A percentile compares a stretch with the other conserved stretches of the same genome.
phyloP scores from a whole-genome alignment of 768 basidiomycete genomes.

The Sutorius australiensis region DNA sequence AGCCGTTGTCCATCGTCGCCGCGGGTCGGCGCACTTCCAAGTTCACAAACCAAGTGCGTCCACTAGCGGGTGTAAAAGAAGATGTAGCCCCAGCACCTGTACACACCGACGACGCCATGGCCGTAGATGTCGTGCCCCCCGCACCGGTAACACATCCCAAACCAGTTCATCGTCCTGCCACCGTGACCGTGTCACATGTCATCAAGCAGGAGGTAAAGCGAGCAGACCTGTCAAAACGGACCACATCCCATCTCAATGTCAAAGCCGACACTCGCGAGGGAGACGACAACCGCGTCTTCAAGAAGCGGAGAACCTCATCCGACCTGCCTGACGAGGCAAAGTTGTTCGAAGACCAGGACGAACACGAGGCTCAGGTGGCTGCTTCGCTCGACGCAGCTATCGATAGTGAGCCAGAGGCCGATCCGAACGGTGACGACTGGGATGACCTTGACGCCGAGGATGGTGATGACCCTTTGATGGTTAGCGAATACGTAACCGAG shows the following conservation, averaged over 20 bases:
- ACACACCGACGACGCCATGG: constrained; percentile 50
- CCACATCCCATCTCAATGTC: constrained; percentile 32
- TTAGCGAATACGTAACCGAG: constrained; percentile 91
- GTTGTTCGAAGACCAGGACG: constrained; percentile 43
- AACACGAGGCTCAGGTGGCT: constrained; percentile 32
- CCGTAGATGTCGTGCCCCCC: constrained; percentile 42
- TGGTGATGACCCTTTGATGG: constrained; percentile 92
- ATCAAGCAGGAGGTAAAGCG: constrained; percentile 30
- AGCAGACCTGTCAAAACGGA: constrained; percentile 26
- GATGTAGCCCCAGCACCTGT: constrained; percentile 15
- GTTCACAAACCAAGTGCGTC: constrained; percentile 23
- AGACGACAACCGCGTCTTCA: constrained; percentile 58
- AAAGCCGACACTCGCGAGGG: constrained; percentile 43
- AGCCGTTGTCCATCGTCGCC: constrained; percentile 53
- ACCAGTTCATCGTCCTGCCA: constrained; percentile 32
- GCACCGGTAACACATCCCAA: constrained; percentile 2
- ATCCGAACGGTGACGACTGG: constrained; percentile 68
- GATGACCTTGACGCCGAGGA: constrained; percentile 92
- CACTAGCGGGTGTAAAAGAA: constrained; percentile 31
- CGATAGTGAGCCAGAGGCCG: constrained; percentile 56
- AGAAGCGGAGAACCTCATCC: constrained; percentile 76
- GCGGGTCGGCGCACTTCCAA: constrained; percentile 39
- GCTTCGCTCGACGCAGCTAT: constrained; percentile 38
- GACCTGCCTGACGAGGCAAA: constrained; percentile 45
- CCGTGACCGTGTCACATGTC: constrained; percentile 10